Evolutionary conservation across 331 rosid species (phyloP).

Genomic region (Malus hybrid): DNA sequence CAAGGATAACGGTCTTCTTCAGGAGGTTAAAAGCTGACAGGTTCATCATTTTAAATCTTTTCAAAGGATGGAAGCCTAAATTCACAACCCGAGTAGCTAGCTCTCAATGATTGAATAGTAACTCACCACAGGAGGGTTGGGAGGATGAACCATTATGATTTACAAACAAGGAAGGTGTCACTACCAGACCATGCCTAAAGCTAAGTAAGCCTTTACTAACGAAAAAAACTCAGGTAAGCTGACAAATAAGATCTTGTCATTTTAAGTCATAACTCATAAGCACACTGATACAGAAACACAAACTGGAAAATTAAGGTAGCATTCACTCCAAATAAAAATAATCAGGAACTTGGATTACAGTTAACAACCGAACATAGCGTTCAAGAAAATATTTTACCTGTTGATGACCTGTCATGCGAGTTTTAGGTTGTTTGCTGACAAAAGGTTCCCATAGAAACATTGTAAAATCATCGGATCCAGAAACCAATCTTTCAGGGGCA

Average conservation of each 20-base stretch:
- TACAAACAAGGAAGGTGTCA: too few relatives aligned
- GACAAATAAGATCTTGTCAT: background rate
- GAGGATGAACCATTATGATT: too few relatives aligned
- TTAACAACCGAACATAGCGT: background rate
- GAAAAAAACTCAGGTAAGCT: background rate
- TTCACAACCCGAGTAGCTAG: too few relatives aligned
- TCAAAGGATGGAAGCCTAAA: too few relatives aligned
- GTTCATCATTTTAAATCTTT: too few relatives aligned
- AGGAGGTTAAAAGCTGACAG: too few relatives aligned
- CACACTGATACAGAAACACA: background rate
- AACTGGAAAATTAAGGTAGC: background rate
- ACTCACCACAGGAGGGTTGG: too few relatives aligned
- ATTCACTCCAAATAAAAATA: background rate
- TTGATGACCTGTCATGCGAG: constrained; percentile 97
- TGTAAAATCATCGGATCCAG: constrained; percentile 95
- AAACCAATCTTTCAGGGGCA: constrained; percentile 89
- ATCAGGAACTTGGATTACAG: constrained; percentile 1
- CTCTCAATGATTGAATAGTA: too few relatives aligned
- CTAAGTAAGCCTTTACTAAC: too few relatives aligned
- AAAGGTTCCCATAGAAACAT: constrained; percentile 98
- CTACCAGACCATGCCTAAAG: too few relatives aligned
- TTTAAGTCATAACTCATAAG: background rate
- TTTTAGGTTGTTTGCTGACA: constrained; percentile 76
- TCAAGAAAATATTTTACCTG: constrained; percentile 40
- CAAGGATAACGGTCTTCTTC: too few relatives aligned